Percentiles rank a stretch among this genome's conserved stretches.
phyloP scores from a whole-genome alignment of 2,329 filamentous ascomycete genomes.

The Claviceps sorghi region DNA sequence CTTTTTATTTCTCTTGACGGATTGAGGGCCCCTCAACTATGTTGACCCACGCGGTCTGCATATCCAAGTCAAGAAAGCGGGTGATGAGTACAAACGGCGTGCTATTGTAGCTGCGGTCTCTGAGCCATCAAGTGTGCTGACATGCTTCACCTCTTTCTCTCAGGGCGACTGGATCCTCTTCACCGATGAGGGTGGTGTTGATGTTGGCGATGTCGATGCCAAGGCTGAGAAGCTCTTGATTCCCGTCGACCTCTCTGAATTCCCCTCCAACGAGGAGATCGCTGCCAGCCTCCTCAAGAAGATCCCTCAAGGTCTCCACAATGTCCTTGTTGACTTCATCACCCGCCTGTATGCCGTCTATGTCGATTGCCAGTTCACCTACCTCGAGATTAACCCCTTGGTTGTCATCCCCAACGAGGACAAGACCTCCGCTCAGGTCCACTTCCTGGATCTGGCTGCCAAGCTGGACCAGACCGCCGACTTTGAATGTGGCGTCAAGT shows the following conservation, averaged over 20 bases:
- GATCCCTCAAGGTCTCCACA: conserved; percentile 89
- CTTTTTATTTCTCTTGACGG: background rate
- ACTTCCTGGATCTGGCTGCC: conserved; percentile 96
- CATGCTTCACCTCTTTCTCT: conserved; percentile 10
- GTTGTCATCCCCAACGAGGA: conserved; percentile 93
- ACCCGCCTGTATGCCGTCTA: conserved; percentile 96
- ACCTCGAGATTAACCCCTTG: conserved; percentile 98
- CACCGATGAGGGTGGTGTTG: conserved; percentile 98
- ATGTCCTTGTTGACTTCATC: conserved; percentile 98
- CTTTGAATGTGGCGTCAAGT: conserved; percentile 98
- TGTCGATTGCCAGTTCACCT: conserved; percentile 99
- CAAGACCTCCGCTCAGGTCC: conserved; percentile 80
- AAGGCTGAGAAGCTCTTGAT: conserved; percentile 99
- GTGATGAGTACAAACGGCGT: no score
- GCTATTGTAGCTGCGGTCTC: no score
- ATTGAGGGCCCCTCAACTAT: no score
- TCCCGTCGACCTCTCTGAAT: conserved; percentile 85
- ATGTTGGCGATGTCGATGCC: conserved; percentile 96
- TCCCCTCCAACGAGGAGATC: conserved; percentile 91
- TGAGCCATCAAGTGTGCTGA: conserved; percentile 9
- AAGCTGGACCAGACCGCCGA: conserved; percentile 99
- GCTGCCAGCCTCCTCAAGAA: conserved; percentile 75
- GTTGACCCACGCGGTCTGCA: background rate
- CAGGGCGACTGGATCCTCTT: conserved; percentile 99
- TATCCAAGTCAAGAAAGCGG: no score